Base-by-base conservation (phyloP, 352 stramenopile genomes). In the Globisporangium acanthophoron region DNA sequence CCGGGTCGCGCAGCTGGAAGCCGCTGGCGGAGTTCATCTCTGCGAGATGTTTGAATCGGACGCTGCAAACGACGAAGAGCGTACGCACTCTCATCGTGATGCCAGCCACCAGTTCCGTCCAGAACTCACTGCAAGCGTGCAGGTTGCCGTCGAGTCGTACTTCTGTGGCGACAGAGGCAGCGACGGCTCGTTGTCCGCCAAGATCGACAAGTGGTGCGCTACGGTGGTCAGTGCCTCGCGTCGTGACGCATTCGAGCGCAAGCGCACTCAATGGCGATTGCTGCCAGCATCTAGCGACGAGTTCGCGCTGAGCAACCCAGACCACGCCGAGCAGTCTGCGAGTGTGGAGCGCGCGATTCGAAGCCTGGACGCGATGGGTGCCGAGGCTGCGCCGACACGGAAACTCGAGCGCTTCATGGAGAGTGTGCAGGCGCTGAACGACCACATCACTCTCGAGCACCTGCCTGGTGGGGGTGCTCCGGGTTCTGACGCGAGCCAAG, bases 401-500 rank as follows among this genome's bases (percentile, higher is more conserved):
- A 77, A 80, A 62, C 63, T 80, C 47, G 52, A 49, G 33, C 47
- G 29, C 12, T 58, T 80, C 31, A 52, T 80, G 20, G 59, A 44
- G 1, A 66, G 63, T 11, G 69, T 67, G 43, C 69, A 75, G 35
- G 56, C 52, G n/a, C 56, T 80, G 15, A 64, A 62, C 58, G 60
- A 64, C 39, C 58, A 62, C 39, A 65, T 71, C 54, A 50, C 61
- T 15, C 44, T 44, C 31, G 43, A 59, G n/a, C 47, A 43, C 13
- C 37, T 12, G 37, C 37, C 37, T 43, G 35, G 4, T 16, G 8
- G 0, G 35, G 13, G 3, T 6, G 37, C 37, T 43, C 12, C 18
- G 11, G 12, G 37, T 1, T 43, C 37, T 5, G 37, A 43, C 37
- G 12, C 37, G 13, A 43, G 27, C 33, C 48, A 51, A 3, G 21